Percentiles rank a stretch among this genome's conserved stretches.
Evolutionary conservation across 805 yeast species (phyloP).

Genomic region (Cyberlindnera mississippiensis): DNA sequence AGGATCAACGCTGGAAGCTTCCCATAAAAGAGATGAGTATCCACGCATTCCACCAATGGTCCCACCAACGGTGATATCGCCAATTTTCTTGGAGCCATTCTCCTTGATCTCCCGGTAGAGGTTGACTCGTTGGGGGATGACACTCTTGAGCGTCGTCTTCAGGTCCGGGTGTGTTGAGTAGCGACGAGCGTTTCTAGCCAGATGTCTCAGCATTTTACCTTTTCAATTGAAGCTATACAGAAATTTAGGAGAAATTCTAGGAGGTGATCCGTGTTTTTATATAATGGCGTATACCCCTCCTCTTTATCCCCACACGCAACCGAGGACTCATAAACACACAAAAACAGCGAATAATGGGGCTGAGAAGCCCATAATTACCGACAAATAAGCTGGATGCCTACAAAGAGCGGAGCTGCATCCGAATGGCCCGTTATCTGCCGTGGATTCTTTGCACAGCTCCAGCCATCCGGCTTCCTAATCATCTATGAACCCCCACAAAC

Average conservation of each 20-base stretch:
- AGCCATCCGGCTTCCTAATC: background rate
- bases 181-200: slow-evolving; percentile 5
- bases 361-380: too few relatives aligned
- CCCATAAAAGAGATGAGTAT: slow-evolving; percentile 71
- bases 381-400: too few relatives aligned
- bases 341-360: too few relatives aligned
- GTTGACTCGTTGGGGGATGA: slow-evolving; percentile 42
- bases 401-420: too few relatives aligned
- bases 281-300: background rate
- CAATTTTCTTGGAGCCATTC: slow-evolving; percentile 36
- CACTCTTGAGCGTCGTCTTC: slow-evolving; percentile 24
- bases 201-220: slow-evolving; percentile 3
- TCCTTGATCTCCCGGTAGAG: slow-evolving; percentile 39
- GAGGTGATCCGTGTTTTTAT: background rate
- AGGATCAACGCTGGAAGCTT: slow-evolving; percentile 73
- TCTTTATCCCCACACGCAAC: too few relatives aligned
- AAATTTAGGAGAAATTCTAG: too few relatives aligned
- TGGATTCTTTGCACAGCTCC: too few relatives aligned
- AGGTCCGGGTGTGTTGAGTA: slow-evolving; percentile 21
- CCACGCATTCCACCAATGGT: slow-evolving; percentile 79
- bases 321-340: too few relatives aligned
- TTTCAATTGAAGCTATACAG: too few relatives aligned
- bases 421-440: too few relatives aligned
- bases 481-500: too few relatives aligned
- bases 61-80: slow-evolving; percentile 41